Evolutionary conservation across 495 filamentous ascomycete species (phyloP), one percentile per base, ranked within the genome.

Genomic region (Neurospora tetraspora): DNA sequence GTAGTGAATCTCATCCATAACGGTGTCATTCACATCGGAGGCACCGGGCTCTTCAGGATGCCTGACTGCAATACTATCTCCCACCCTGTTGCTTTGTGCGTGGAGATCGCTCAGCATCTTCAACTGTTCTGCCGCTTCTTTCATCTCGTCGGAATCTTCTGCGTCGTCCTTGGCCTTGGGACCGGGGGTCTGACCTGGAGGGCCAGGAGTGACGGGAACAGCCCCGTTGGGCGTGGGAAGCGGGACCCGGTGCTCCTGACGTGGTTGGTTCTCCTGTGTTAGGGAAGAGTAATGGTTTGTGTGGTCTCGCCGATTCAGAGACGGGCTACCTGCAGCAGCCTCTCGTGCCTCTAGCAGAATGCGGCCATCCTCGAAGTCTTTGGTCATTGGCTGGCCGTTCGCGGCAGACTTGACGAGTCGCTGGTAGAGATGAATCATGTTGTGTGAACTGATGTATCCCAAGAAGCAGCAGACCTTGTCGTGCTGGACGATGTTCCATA

Each of bases 71-170:
- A 78, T 81, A 75, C 75, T 83, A 39, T 80, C 81, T 37, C 75
- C 82, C 37, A 77, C 75, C 74, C 72, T 77, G 53, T 75, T 81
- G 69, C 59, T 37, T 20, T 74, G 74, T 12, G 72, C 77, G 36
- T 74, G 76, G 14, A 74, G 65, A 6, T 71, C 77, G 71, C 86
- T 88, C n/a, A 89, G 73, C 37, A 85, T 85, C 73, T 88, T 88
- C 37, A 89, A 81, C 76, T 88, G 87, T 73, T 87, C 85, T 12
- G 87, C 87, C 53, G 87, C 87, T 77, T 88, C 86, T 59, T 87
- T 84, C 85, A 89, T 88, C 77, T 89, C 87, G 18, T 83, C 86
- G 12, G 86, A 85, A 69, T 88, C 87, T 75, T 88, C 86, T 14
- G 85, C 85, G 12, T 87, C 85, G 34, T 85, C 82, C 73, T 87